Conservation (phyloP, 805 yeast genomes). For the Millerago galiae region DNA sequence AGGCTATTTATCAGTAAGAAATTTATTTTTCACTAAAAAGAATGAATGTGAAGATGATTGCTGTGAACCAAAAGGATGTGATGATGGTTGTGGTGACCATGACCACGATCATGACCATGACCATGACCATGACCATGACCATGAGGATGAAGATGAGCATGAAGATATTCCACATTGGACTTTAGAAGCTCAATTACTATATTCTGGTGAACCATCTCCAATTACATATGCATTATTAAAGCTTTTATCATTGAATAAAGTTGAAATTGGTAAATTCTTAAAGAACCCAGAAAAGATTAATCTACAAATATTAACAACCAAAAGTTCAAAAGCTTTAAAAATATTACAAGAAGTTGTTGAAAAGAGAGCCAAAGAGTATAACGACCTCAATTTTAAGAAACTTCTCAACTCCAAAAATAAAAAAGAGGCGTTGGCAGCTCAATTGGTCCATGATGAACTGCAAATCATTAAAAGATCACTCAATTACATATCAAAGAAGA, state of each 20-base stretch:
- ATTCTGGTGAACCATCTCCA: slow-evolving; percentile 38
- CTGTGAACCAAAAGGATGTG: not conserved
- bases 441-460: slow-evolving; percentile 14
- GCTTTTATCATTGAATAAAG: slow-evolving; percentile 26
- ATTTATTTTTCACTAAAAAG: slow-evolving; percentile 8
- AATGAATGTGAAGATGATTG: slow-evolving; percentile 20
- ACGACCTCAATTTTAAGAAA: slow-evolving; percentile 7
- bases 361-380: slow-evolving; percentile 14
- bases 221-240: slow-evolving; percentile 38
- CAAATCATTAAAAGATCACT: slow-evolving; percentile 12
- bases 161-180: slow-evolving; percentile 35
- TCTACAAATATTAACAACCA: slow-evolving; percentile 13
- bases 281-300: slow-evolving; percentile 16
- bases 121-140: not conserved
- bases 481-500: slow-evolving; percentile 9
- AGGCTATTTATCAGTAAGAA: slow-evolving; percentile 32
- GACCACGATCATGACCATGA: not conserved
- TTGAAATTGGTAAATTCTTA: slow-evolving; percentile 23
- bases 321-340: slow-evolving; percentile 16
- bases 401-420: slow-evolving; percentile 10
- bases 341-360: slow-evolving; percentile 13
- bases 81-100: not conserved
- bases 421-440: slow-evolving; percentile 15
- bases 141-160: slow-evolving; percentile 9
- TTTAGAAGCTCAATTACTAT: slow-evolving; percentile 32